Percentiles rank a stretch among this genome's conserved stretches.
These are phyloP conservation scores for Lactarius indigo DNA, from an alignment of 768 basidiomycete species.

Conservation along the genomic window DNA sequence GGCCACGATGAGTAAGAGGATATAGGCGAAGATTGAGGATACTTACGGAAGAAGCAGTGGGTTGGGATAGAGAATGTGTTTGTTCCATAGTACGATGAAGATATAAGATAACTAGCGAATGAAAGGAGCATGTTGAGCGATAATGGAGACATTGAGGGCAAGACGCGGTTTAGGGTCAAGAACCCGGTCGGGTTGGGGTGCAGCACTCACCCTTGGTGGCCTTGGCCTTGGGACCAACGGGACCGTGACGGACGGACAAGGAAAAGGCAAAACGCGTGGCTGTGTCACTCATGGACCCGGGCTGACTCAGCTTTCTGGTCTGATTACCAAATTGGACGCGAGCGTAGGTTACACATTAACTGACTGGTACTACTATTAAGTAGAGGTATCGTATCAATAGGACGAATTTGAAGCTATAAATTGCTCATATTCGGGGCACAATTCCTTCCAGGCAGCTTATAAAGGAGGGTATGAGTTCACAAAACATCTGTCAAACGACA, in stretches of 20 bases:
- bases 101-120: background rate
- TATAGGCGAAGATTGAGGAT: background rate
- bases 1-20: background rate
- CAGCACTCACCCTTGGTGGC: constrained; percentile 19
- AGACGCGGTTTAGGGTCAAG: constrained; percentile 6
- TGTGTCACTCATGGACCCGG: constrained; percentile 22
- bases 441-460: background rate
- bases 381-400: background rate
- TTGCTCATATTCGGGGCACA: background rate
- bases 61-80: constrained; percentile 7
- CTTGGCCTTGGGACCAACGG: constrained; percentile 17
- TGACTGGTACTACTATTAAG: too few species aligned
- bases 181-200: background rate
- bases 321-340: background rate
- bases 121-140: constrained; percentile 17
- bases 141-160: constrained; percentile 5
- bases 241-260: constrained; percentile 22
- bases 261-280: constrained; percentile 23
- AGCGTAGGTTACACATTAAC: too few species aligned
- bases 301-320: constrained; percentile 11
- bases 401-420: background rate
- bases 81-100: constrained; percentile 18
- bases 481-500: background rate
- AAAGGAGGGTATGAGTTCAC: background rate
- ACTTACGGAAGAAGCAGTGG: constrained; percentile 19